Evolutionary conservation across 1,139 yeast genomes (phyloP).

Genomic region (Wickerhamomyces sp.): DNA sequence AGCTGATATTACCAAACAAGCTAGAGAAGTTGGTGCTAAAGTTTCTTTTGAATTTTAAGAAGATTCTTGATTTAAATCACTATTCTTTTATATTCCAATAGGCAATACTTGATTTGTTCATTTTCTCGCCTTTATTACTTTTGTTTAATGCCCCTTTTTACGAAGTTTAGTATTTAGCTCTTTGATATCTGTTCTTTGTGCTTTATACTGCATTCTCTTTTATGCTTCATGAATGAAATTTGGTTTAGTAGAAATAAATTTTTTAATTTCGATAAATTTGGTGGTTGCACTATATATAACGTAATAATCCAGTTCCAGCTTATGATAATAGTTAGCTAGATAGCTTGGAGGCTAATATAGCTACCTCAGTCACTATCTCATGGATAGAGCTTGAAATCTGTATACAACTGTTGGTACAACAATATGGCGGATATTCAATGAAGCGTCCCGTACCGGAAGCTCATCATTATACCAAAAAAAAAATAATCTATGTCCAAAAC

Average conservation of each 20-base stretch:
- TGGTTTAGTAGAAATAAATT: neutral
- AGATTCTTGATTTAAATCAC: no score
- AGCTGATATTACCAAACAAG: constrained; percentile 44
- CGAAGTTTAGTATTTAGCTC: neutral
- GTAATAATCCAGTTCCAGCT: no score
- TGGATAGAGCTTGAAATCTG: no score
- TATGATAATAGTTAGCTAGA: no score
- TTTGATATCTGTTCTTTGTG: neutral
- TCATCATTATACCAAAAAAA: neutral
- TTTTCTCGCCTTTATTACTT: neutral
- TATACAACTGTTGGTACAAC: no score
- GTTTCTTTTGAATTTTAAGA: constrained; percentile 36
- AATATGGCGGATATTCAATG: no score
- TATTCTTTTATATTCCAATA: no score
- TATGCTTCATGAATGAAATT: neutral
- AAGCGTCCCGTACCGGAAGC: neutral
- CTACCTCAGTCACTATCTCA: no score
- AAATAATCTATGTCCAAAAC: neutral
- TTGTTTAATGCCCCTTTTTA: neutral
- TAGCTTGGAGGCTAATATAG: no score
- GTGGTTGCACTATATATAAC: no score
- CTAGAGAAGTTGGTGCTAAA: constrained; percentile 44
- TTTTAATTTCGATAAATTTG: neutral
- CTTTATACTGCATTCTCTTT: neutral
- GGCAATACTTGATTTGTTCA: no score